These are phyloP conservation scores for Sclerotinia glacialis DNA, from an alignment of 2,329 filamentous ascomycete genomes.

Conservation along the genomic window DNA sequence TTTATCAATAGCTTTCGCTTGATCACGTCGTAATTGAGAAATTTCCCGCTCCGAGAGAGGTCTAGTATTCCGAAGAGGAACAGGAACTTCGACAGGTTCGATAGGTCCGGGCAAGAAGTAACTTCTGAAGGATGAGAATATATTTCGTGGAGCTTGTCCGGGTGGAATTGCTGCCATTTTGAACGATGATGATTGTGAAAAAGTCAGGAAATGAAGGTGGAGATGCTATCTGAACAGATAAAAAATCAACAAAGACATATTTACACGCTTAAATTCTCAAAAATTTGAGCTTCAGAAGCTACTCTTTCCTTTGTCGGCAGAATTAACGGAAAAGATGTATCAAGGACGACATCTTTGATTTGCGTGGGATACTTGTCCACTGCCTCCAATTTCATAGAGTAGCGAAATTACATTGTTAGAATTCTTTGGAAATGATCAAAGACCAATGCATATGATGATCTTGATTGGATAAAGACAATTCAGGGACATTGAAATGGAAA, in stretches of 20 bases:
- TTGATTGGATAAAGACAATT: not conserved
- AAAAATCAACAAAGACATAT: not conserved
- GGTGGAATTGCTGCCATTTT: not conserved
- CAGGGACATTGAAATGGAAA: not conserved
- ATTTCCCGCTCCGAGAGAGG: slow-evolving; percentile 3
- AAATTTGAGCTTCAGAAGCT: not conserved
- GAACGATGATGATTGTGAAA: not conserved
- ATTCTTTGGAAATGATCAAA: not conserved
- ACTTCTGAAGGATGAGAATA: not conserved
- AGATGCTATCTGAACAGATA: slow-evolving; percentile 7
- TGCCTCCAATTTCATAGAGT: not conserved
- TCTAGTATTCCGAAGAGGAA: not conserved
- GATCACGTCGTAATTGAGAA: slow-evolving; percentile 4
- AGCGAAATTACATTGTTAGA: slow-evolving; percentile 6
- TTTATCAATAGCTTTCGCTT: slow-evolving; percentile 21
- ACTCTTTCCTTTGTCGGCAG: slow-evolving; percentile 9
- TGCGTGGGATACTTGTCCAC: slow-evolving; percentile 1
- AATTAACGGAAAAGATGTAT: not conserved
- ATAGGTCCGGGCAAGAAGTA: slow-evolving; percentile 11
- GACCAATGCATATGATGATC: not conserved
- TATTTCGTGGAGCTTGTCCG: not conserved
- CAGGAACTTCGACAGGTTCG: not conserved
- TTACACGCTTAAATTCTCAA: not conserved
- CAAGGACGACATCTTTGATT: not conserved
- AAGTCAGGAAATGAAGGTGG: not conserved